Percentiles rank a stretch among this genome's conserved stretches.
Evolutionary conservation across 2,329 filamentous ascomycete genomes (phyloP).

Genomic region (Ceratocystis ficicola): DNA sequence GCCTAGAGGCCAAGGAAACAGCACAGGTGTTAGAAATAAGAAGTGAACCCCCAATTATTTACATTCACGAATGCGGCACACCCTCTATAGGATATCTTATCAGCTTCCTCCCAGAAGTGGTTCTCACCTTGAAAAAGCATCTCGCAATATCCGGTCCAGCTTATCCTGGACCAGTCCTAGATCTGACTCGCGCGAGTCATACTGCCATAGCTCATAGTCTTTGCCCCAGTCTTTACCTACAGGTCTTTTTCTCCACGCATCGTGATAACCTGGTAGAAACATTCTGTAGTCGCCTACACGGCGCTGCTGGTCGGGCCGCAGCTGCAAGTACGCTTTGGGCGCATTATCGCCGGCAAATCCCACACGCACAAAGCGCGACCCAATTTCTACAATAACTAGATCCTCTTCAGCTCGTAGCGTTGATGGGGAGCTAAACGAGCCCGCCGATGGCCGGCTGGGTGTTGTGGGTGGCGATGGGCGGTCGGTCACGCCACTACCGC

Average conservation of each 20-base stretch:
- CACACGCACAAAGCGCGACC: constrained; percentile 62
- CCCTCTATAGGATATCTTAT: constrained; percentile 25
- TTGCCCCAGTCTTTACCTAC: constrained; percentile 46
- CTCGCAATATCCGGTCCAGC: constrained; percentile 68
- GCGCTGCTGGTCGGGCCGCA: constrained; percentile 62
- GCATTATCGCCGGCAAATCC: constrained; percentile 76
- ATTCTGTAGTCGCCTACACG: constrained; percentile 70
- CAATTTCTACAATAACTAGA: constrained; percentile 68
- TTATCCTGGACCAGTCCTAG: constrained; percentile 74
- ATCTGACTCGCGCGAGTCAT: constrained; percentile 61
- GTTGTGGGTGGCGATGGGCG: constrained; percentile 37
- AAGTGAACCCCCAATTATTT: not conserved
- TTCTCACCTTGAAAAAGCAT: constrained; percentile 63
- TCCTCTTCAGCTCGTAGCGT: constrained; percentile 68
- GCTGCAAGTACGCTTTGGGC: constrained; percentile 59
- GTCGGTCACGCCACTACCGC: constrained; percentile 41
- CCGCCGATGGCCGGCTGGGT: constrained; percentile 42
- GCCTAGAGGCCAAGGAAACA: constrained; percentile 31
- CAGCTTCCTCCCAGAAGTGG: constrained; percentile 29
- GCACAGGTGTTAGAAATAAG: not conserved
- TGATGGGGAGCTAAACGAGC: constrained; percentile 47
- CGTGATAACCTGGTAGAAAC: constrained; percentile 47
- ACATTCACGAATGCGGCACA: not conserved
- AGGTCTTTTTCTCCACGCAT: constrained; percentile 37
- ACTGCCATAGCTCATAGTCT: constrained; percentile 63